phyloP scores from a whole-genome alignment of 768 basidiomycete genomes.

The Boletus vermiculosoides region DNA sequence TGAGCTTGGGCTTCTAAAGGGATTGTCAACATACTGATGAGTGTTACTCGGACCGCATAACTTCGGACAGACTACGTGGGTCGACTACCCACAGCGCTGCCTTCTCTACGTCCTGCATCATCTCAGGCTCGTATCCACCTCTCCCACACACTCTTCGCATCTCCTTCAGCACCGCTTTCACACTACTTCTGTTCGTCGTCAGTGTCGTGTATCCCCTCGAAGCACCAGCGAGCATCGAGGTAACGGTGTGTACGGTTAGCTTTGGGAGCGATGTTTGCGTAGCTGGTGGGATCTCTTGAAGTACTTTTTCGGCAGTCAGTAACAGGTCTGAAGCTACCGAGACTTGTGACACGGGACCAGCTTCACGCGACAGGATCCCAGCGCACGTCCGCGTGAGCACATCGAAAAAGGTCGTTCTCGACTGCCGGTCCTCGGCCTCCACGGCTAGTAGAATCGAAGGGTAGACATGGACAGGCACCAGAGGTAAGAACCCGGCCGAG shows the following conservation, averaged over 20 bases:
- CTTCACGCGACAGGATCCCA: constrained; percentile 51
- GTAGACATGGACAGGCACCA: constrained; percentile 58
- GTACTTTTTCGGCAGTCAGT: background rate
- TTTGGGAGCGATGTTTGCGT: constrained; percentile 53
- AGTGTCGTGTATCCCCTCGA: constrained; percentile 78
- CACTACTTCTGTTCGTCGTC: constrained; percentile 79
- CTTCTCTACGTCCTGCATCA: constrained; percentile 12
- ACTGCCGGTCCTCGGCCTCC: background rate
- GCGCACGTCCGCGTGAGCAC: constrained; percentile 52
- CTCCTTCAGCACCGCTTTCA: constrained; percentile 70
- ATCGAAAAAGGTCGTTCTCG: constrained; percentile 39
- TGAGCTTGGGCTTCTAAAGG: too few relatives aligned
- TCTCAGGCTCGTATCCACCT: constrained; percentile 12
- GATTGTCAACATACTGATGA: background rate
- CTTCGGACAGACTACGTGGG: constrained; percentile 54
- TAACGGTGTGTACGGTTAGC: constrained; percentile 75
- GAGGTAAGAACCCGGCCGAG: constrained; percentile 48
- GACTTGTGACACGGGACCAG: background rate
- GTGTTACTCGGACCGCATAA: constrained; percentile 10
- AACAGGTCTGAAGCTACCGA: background rate
- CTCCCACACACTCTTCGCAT: constrained; percentile 39
- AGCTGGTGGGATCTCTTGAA: constrained; percentile 50
- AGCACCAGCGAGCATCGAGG: constrained; percentile 70
- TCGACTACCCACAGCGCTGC: constrained; percentile 74
- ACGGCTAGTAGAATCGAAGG: constrained; percentile 28